Conservation (phyloP, 148 eudicot species). For the Chenopodium formosanum region DNA sequence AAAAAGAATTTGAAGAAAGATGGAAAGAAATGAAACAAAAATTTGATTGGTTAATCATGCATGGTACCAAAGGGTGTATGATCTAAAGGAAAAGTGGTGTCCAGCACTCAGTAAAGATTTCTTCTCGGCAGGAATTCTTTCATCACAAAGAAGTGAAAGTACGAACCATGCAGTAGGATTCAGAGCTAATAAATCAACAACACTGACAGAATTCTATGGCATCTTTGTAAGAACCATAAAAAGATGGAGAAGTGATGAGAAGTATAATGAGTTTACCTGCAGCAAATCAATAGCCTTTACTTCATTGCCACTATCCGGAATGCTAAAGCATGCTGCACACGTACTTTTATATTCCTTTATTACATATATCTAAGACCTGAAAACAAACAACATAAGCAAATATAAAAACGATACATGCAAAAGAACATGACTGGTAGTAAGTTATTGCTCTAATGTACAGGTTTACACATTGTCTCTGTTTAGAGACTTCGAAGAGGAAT, state of each 20-base stretch:
- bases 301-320: not conserved
- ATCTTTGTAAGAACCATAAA: not conserved
- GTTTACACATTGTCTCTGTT: too few species aligned
- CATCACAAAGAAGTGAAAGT: constrained; percentile 2
- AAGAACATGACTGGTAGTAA: too few species aligned
- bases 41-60: not conserved
- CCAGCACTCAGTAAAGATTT: not conserved
- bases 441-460: too few species aligned
- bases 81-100: not conserved
- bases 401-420: not conserved
- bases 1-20: not conserved
- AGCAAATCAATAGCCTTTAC: not conserved
- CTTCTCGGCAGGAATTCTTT: not conserved
- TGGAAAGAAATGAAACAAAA: not conserved
- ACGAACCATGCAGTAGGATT: not conserved
- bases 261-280: not conserved
- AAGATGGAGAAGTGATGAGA: not conserved
- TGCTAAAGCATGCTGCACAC: not conserved
- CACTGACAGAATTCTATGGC: not conserved
- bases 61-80: not conserved
- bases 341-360: not conserved
- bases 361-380: not conserved
- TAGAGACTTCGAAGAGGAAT: too few species aligned
- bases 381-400: not conserved
- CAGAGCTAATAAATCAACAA: not conserved